Evolutionary conservation across 306 rosid genomes (phyloP).

Genomic region (Begonia peltatifolia): DNA sequence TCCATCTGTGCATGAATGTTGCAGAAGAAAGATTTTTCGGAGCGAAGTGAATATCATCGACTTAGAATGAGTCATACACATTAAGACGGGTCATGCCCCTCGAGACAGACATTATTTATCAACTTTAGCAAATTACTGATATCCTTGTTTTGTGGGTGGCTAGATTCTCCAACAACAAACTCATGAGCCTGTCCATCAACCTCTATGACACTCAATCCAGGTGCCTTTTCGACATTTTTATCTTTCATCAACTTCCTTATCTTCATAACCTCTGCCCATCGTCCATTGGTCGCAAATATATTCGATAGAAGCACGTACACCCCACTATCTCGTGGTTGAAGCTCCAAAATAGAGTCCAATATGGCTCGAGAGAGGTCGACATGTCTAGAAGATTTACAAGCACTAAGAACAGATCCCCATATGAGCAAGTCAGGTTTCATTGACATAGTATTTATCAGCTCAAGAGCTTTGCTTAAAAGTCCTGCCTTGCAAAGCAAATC

Average conservation of each 20-base stretch:
- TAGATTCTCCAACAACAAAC: conserved; percentile 47
- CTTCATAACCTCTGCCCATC: conserved; percentile 61
- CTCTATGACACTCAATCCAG: conserved; percentile 58
- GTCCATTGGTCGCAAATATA: conserved; percentile 40
- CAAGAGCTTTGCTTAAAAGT: conserved; percentile 47
- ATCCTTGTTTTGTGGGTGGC: conserved; percentile 43
- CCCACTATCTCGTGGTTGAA: conserved; percentile 53
- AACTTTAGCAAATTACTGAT: conserved; percentile 29
- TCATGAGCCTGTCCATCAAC: conserved; percentile 46
- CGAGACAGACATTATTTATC: conserved; percentile 25
- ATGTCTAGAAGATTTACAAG: conserved; percentile 37
- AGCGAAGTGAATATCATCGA: not conserved
- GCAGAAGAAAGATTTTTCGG: too few species aligned
- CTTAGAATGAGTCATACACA: not conserved
- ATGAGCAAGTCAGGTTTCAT: conserved; percentile 72
- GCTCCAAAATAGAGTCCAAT: conserved; percentile 30
- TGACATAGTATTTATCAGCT: conserved; percentile 54
- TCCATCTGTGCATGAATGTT: too few species aligned
- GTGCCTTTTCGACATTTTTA: conserved; percentile 51
- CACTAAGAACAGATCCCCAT: conserved; percentile 54
- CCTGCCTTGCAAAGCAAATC: conserved; percentile 68
- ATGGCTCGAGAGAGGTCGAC: conserved; percentile 34
- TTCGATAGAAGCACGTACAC: conserved; percentile 70
- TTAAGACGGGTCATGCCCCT: conserved; percentile 17
- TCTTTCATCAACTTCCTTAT: conserved; percentile 62